Conservation (phyloP, 2,329 filamentous ascomycete genomes). For the Rutstroemia sp. region DNA sequence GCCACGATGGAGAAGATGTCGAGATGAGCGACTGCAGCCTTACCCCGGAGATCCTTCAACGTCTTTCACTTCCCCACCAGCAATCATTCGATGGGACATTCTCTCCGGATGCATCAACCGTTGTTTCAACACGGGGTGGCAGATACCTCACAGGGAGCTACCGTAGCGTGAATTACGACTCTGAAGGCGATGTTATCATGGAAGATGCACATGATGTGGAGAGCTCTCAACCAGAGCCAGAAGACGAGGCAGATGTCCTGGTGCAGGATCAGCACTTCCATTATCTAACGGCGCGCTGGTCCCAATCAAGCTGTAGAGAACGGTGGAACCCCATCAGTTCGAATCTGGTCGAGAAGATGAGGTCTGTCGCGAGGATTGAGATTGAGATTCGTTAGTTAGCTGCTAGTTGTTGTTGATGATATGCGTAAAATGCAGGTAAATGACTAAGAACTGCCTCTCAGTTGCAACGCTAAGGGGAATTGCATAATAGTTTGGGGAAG, state of each 20-base stretch:
- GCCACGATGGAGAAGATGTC: slow-evolving; percentile 13
- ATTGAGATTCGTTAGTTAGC: slow-evolving; percentile 2
- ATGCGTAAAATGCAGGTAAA: not conserved
- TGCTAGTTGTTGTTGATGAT: not conserved
- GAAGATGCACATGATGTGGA: slow-evolving; percentile 14
- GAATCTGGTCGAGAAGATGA: slow-evolving; percentile 32
- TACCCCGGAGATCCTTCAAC: not conserved
- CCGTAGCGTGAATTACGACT: slow-evolving; percentile 12
- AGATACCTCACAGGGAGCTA: slow-evolving; percentile 1
- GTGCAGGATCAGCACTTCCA: slow-evolving; percentile 2
- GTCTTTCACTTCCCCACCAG: not conserved
- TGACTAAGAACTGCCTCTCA: not conserved
- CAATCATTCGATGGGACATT: slow-evolving; percentile 20
- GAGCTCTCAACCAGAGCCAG: slow-evolving; percentile 5
- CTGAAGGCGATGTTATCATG: slow-evolving; percentile 23
- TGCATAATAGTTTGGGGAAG: not conserved
- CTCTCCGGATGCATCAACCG: not conserved
- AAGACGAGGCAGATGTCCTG: not conserved
- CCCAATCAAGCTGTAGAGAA: not conserved
- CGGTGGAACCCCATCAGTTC: slow-evolving; percentile 2
- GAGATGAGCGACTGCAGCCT: slow-evolving; percentile 7
- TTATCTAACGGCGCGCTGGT: slow-evolving; percentile 8
- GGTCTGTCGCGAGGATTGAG: slow-evolving; percentile 8
- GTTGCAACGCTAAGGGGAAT: not conserved
- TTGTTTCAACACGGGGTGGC: not conserved